Evolutionary conservation across 2,329 filamentous ascomycete genomes (phyloP).

Genomic region (Drechslera avenae): DNA sequence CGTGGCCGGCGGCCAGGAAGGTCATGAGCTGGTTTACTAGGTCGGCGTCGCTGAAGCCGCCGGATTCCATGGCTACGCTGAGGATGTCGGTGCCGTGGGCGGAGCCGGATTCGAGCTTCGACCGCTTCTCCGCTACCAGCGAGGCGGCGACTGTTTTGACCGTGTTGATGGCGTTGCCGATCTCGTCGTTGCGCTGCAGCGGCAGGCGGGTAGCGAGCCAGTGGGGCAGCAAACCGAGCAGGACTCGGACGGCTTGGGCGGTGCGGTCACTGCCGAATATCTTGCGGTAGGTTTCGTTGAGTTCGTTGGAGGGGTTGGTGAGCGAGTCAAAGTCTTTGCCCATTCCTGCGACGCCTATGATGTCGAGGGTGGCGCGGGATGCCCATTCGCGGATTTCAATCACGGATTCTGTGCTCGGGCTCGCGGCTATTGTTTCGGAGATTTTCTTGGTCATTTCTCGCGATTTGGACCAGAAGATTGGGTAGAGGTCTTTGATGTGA

Average conservation of each 20-base stretch:
- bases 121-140: constrained; percentile 73
- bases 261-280: constrained; percentile 57
- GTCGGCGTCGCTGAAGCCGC: constrained; percentile 76
- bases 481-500: constrained; percentile 58
- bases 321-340: constrained; percentile 62
- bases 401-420: constrained; percentile 36
- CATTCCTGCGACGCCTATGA: constrained; percentile 63
- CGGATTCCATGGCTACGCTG: constrained; percentile 77
- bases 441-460: constrained; percentile 50
- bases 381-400: constrained; percentile 55
- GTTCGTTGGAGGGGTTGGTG: constrained; percentile 56
- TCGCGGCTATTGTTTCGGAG: constrained; percentile 29
- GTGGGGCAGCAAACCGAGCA: constrained; percentile 66
- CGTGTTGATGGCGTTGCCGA: constrained; percentile 42
- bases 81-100: constrained; percentile 72
- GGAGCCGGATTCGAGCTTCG: constrained; percentile 54
- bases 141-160: constrained; percentile 67
- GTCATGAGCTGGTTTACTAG: constrained; percentile 92
- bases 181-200: constrained; percentile 66
- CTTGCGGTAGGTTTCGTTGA: constrained; percentile 58
- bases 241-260: constrained; percentile 61
- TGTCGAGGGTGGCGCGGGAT: constrained; percentile 61
- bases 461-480: constrained; percentile 56
- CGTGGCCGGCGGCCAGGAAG: constrained; percentile 74
- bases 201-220: constrained; percentile 69